Base-by-base conservation (phyloP, 352 stramenopile genomes). In the Phytophthora sojae region DNA sequence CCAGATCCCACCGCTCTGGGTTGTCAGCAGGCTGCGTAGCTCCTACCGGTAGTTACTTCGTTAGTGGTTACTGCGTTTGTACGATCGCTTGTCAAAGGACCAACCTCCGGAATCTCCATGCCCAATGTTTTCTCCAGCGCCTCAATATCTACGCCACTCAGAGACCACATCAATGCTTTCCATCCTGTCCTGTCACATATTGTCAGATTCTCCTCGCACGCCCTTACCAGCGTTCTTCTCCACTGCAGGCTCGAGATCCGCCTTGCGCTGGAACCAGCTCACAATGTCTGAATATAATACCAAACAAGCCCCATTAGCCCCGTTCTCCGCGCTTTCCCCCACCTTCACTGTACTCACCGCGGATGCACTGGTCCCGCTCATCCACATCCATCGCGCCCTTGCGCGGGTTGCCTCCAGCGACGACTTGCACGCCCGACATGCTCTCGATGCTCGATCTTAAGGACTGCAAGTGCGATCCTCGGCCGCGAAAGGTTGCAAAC, bases 231-330 rank as follows among this genome's bases (percentile, higher is more conserved):
- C 60, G 50, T 79, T 81, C 42, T 77, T 91, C 55, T 88, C 83
- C 21, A 50, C 65, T 0, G 61, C 78, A 30, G 73, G 59, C 30
- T 76, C 69, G n/a, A 94, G 81, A 64, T 90, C 74, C 19, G 83
- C 74, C 71, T 96, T 96, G 59, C 85, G 85, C 70, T 92, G 71
- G 67, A 96, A 94, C 88, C 88, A 96, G 75, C 81, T 94, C 72
- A 94, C 77, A 57, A 96, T 90, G 35, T 96, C 88, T 93, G 26
- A 53, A 1, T 39, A 12, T 45, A 53, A 1, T 39, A 12, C 51
- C 1, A 6, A 25, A 5, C 23, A 45, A 5, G 7, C 6, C 15
- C 17, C 37, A 50, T 57, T 32, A 67, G 25, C 23, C 29, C 7
- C 1, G 4, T 25, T 47, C 32, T 26, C 17, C 26, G 7, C 4